Evolutionary conservation across 129 eudicot species (phyloP), one percentile per base, ranked within the genome.

Genomic region (Solidago caesia): DNA sequence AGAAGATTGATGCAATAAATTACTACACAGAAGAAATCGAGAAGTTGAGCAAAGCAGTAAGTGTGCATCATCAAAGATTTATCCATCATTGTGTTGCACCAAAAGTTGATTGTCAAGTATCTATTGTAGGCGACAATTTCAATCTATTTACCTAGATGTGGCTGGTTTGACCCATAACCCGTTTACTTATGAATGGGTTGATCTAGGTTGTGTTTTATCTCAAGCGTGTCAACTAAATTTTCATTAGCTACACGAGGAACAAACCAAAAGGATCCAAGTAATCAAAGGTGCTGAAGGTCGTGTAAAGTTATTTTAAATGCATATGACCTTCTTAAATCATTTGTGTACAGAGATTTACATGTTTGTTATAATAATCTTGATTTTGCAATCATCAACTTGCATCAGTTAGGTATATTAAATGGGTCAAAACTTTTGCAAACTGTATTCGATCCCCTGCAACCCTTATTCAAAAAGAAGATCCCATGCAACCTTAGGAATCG

Each of bases 1-100:
- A 73, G 82, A 77, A 77, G 5, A 85, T 94, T 15, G 97, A 94
- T 84, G 97, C 99, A 10, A 91, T 94, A 48, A 85, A 88, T 69
- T 88, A 88, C 77, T 94, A 94, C 68, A 73, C 88, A 0, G 68
- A 81, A 63, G 99, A 87, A 83, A 89, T 90, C 66, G 87, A 91
- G 71, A 91, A 84, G 82, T 63, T 87, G 68, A 70, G 27, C 46
- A 68, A 85, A 87, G 81, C 87, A 75, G 99, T 94, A 84, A 80
- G 97, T 74, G 68, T 52, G 47, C 53, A 12, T 42, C 10, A 26
- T 48, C 59, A 53, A 44, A n/a, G 5, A 21, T 57, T 64, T 68
- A 12, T 21, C 41, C 64, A 16, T 58, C 41, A 6, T 58, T 52
- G 64, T 66, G 43, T 62, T 74, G 66, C 25, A 33, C 27, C 62